Percentiles rank a stretch among this genome's conserved stretches.
phyloP scores from a whole-genome alignment of 2,329 filamentous ascomycete species.

The Fusarium transvaalense region DNA sequence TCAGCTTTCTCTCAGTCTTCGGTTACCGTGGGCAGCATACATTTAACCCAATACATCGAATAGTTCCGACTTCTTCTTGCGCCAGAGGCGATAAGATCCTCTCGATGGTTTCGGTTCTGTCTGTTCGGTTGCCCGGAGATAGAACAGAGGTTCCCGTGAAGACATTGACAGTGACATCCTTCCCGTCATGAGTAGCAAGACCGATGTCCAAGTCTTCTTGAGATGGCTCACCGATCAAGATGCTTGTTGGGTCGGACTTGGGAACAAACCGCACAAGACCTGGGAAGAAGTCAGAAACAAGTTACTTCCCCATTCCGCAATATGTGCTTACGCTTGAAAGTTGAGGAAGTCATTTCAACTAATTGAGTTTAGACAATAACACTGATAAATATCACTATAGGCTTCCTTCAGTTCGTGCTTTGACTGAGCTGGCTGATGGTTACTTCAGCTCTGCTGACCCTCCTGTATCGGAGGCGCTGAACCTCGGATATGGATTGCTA shows the following conservation, averaged over 20 bases:
- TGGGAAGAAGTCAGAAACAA: background rate
- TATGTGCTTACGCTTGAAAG: background rate
- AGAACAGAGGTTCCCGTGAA: background rate
- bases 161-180: background rate
- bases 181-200: background rate
- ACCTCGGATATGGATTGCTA: conserved; percentile 6
- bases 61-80: conserved; percentile 6
- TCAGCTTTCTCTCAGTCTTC: accelerated
- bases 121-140: background rate
- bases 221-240: conserved; percentile 3
- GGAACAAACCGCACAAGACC: conserved; percentile 21
- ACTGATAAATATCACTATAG: background rate
- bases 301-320: accelerated
- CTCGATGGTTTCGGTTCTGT: background rate
- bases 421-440: background rate
- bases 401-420: background rate
- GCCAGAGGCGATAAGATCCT: conserved; percentile 2
- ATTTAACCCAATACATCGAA: conserved; percentile 14
- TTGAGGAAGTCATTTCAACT: background rate
- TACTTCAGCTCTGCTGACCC: background rate
- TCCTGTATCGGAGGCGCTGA: conserved; percentile 15
- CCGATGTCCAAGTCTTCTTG: background rate
- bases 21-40: accelerated
- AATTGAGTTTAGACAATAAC: accelerated
- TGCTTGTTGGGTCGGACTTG: background rate